Evolutionary conservation across 768 basidiomycete species (phyloP).

Genomic region (Panaeolus papilionaceus): DNA sequence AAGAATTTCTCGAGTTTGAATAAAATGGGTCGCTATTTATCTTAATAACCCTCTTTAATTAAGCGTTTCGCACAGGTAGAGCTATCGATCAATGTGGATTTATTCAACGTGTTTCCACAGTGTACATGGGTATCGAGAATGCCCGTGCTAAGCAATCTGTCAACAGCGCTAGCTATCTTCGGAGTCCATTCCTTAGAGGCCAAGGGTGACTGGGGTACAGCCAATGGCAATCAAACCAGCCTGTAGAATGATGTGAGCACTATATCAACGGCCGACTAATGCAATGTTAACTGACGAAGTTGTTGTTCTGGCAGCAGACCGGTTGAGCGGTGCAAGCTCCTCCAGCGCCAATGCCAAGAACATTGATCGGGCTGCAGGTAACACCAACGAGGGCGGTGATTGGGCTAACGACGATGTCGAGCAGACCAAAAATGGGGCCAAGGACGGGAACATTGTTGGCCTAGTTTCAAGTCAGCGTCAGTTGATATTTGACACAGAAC

Average conservation of each 20-base stretch:
- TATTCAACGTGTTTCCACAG: not conserved
- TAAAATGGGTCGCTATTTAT: no score
- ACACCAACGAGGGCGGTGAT: constrained; percentile 21
- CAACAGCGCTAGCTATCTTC: not conserved
- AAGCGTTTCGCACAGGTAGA: no score
- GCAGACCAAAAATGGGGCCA: constrained; percentile 5
- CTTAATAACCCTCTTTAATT: no score
- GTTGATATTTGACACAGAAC: not conserved
- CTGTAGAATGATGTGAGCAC: constrained; percentile 9
- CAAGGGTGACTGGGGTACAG: constrained; percentile 24
- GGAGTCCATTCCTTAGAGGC: constrained; percentile 3
- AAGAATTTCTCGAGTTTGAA: no score
- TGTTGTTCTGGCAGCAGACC: constrained; percentile 27
- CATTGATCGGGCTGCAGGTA: constrained; percentile 23
- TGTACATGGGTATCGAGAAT: not conserved
- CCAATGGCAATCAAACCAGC: constrained; percentile 22
- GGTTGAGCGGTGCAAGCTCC: constrained; percentile 21
- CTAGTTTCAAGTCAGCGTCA: not conserved
- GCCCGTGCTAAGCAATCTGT: constrained; percentile 2
- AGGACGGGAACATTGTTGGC: constrained; percentile 11
- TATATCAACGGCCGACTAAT: no score
- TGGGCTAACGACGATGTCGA: constrained; percentile 14
- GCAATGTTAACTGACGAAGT: constrained; percentile 19
- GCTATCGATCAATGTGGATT: not conserved
- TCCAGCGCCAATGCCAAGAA: constrained; percentile 22